Percentiles rank a stretch among this genome's conserved stretches.
phyloP scores from a whole-genome alignment of 495 filamentous ascomycete genomes.

The Hyaloscypha variabilis region DNA sequence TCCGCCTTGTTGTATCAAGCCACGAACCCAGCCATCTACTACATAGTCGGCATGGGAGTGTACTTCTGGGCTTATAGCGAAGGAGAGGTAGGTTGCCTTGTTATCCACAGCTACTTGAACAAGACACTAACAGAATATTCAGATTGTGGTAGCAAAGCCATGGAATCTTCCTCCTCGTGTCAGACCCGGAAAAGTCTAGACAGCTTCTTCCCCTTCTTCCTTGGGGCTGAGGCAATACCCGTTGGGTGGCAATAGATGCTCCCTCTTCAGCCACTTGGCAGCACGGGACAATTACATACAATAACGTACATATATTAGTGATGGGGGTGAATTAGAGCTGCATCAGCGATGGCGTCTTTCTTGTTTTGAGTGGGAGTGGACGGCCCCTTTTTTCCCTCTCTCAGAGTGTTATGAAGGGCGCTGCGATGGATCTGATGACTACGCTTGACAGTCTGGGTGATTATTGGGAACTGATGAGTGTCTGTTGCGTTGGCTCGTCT shows the following conservation, averaged over 20 bases:
- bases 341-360: conserved; percentile 13
- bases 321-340: background rate
- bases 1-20: conserved; percentile 86
- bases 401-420: background rate
- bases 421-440: conserved; percentile 3
- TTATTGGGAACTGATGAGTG: background rate
- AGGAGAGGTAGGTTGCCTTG: conserved; percentile 71
- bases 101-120: background rate
- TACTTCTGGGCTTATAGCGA: conserved; percentile 98
- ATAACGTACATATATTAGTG: conserved; percentile 14
- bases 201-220: background rate
- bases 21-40: conserved; percentile 90
- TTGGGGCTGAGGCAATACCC: background rate
- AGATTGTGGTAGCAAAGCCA: conserved; percentile 39
- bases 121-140: conserved; percentile 12
- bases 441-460: conserved; percentile 18
- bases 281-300: background rate
- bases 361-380: conserved; percentile 1
- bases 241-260: background rate
- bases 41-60: conserved; percentile 80
- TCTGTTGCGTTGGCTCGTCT: background rate
- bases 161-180: conserved; percentile 53
- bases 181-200: conserved; percentile 37
- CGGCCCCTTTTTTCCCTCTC: background rate
- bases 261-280: background rate